phyloP scores from a whole-genome alignment of 2,329 filamentous ascomycete genomes.

The Colletotrichum musae region DNA sequence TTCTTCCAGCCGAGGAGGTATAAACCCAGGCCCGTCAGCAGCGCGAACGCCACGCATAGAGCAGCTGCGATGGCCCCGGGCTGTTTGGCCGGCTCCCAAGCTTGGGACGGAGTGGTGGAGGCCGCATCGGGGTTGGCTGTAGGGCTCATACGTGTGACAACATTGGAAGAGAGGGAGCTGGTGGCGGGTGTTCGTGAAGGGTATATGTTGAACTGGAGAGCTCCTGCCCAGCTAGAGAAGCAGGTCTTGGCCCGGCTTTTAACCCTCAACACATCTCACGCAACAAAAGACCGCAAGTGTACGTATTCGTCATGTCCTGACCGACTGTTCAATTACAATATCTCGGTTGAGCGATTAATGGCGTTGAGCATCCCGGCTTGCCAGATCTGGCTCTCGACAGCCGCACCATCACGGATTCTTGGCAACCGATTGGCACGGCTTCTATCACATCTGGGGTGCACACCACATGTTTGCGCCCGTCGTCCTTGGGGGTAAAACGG shows the following conservation, averaged over 20 bases:
- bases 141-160: no score
- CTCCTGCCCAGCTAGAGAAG: background rate
- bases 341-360: constrained; percentile 32
- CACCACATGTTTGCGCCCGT: background rate
- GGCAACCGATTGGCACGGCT: constrained; percentile 17
- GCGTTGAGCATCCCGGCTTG: constrained; percentile 11
- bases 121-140: constrained; percentile 7
- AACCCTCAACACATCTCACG: background rate
- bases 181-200: background rate
- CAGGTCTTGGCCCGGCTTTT: background rate
- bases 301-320: background rate
- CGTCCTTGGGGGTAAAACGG: constrained; percentile 9
- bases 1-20: constrained; percentile 28
- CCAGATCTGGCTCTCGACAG: background rate
- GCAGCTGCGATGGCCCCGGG: constrained; percentile 11
- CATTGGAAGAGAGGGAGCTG: background rate
- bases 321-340: constrained; percentile 11
- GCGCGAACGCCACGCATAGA: constrained; percentile 19
- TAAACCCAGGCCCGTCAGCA: constrained; percentile 10
- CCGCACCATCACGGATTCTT: constrained; percentile 3
- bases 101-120: background rate
- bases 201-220: no score
- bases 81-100: background rate
- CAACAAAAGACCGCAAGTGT: background rate
- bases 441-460: background rate